Evolutionary conservation across 345 rosid genomes (phyloP).

Genomic region (Acer saccharum): DNA sequence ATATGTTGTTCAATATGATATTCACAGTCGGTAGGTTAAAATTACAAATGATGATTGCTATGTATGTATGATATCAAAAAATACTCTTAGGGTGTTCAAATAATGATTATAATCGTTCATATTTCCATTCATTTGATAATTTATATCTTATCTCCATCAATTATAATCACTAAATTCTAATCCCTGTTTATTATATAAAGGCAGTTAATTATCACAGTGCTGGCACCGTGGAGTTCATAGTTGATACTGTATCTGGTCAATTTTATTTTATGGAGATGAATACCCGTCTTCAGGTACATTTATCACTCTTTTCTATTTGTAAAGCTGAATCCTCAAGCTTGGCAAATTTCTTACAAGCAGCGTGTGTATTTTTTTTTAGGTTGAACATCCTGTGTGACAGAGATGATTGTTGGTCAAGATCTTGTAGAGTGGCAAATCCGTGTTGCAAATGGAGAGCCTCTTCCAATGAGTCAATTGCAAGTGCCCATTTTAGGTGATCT

Average conservation of each 20-base stretch:
- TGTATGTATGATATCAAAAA: background rate
- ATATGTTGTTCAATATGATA: conserved; percentile 11
- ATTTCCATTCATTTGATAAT: conserved; percentile 1
- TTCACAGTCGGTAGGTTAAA: conserved; percentile 3
- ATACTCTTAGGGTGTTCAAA: background rate
- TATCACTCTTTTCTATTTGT: conserved; percentile 11
- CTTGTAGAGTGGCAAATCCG: conserved; percentile 96
- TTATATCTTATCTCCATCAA: background rate
- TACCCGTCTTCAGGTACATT: conserved; percentile 86
- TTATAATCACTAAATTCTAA: conserved; percentile 31
- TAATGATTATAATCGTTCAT: background rate
- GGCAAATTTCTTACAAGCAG: conserved; percentile 17
- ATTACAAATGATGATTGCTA: background rate
- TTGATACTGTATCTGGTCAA: conserved; percentile 71
- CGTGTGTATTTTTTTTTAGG: conserved; percentile 45
- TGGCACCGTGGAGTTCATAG: conserved; percentile 96
- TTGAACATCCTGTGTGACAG: conserved; percentile 98
- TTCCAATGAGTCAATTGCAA: conserved; percentile 72
- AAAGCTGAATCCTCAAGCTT: conserved; percentile 11
- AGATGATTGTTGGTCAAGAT: conserved; percentile 97
- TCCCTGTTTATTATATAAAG: conserved; percentile 49
- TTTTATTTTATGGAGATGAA: conserved; percentile 99
- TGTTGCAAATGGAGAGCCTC: conserved; percentile 87
- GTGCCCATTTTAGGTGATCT: conserved; percentile 75
- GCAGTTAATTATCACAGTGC: conserved; percentile 96